Percentiles rank a stretch among this genome's conserved stretches.
phyloP scores from a whole-genome alignment of 1,139 yeast genomes.

The Pichia sp. region DNA sequence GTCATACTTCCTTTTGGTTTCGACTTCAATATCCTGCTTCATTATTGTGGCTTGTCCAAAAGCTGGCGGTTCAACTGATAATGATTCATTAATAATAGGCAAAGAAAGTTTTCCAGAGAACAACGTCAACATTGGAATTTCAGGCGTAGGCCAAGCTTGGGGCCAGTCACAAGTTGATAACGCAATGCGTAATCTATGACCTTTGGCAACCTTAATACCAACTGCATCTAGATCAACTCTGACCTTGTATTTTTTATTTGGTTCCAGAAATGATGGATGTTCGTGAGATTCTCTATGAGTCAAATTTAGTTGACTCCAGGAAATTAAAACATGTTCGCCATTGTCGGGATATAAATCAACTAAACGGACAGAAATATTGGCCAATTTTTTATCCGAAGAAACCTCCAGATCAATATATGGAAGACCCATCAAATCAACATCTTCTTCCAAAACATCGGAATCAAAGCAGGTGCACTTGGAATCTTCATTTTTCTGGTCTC shows the following conservation, averaged over 20 bases:
- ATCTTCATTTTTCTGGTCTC: slow-evolving; percentile 34
- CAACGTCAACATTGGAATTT: slow-evolving; percentile 27
- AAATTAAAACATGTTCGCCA: slow-evolving; percentile 29
- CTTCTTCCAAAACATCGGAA: slow-evolving; percentile 19
- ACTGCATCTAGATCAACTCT: slow-evolving; percentile 29
- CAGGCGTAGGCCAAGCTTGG: slow-evolving; percentile 35
- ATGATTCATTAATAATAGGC: slow-evolving; percentile 20
- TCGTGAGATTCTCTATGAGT: slow-evolving; percentile 33
- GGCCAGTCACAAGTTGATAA: slow-evolving; percentile 37
- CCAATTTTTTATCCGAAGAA: slow-evolving; percentile 29
- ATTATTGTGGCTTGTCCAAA: slow-evolving; percentile 26
- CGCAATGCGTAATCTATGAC: slow-evolving; percentile 30
- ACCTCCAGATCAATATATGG: slow-evolving; percentile 27
- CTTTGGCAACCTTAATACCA: slow-evolving; percentile 28
- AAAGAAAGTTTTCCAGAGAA: slow-evolving; percentile 23
- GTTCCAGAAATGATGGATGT: slow-evolving; percentile 27
- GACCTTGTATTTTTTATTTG: slow-evolving; percentile 27
- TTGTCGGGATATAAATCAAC: slow-evolving; percentile 28
- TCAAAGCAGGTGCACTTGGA: slow-evolving; percentile 30
- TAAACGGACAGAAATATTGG: slow-evolving; percentile 30
- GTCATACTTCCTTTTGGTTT: slow-evolving; percentile 21
- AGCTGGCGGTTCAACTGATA: slow-evolving; percentile 18
- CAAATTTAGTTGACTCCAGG: slow-evolving; percentile 37
- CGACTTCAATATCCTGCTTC: slow-evolving; percentile 22
- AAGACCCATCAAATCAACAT: slow-evolving; percentile 27